Evolutionary conservation across 2,329 filamentous ascomycete genomes (phyloP).

Genomic region (Aureobasidium sp.): DNA sequence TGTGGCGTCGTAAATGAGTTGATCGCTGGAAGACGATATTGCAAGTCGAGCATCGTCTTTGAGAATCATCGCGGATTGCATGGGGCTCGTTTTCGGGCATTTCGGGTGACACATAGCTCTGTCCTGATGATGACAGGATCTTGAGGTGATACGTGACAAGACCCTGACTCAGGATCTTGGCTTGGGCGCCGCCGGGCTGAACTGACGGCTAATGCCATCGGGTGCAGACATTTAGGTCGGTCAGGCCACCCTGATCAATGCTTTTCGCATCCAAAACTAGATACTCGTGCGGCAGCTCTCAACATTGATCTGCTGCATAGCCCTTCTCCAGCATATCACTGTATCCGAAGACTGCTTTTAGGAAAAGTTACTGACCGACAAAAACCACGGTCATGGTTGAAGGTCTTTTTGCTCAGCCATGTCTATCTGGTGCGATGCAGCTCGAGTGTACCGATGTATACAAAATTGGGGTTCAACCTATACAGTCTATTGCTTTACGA

Average conservation of each 20-base stretch:
- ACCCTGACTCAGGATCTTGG: neutral
- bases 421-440: too few relatives aligned
- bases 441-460: too few relatives aligned
- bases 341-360: neutral
- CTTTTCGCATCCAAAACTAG: too few relatives aligned
- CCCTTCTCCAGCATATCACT: neutral
- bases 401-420: too few relatives aligned
- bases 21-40: neutral
- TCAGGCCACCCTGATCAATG: neutral
- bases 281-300: neutral
- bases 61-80: neutral
- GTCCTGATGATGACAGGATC: neutral
- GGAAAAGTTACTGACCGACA: neutral
- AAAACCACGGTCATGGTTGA: neutral
- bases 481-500: constrained; percentile 23
- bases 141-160: neutral
- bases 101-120: neutral
- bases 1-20: constrained; percentile 6
- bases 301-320: neutral
- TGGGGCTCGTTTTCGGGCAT: constrained; percentile 2
- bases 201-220: neutral
- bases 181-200: neutral
- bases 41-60: constrained; percentile 11
- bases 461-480: neutral
- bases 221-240: neutral